Evolutionary conservation across 768 basidiomycete species (phyloP).

Genomic region (Naematelia aurantialba): DNA sequence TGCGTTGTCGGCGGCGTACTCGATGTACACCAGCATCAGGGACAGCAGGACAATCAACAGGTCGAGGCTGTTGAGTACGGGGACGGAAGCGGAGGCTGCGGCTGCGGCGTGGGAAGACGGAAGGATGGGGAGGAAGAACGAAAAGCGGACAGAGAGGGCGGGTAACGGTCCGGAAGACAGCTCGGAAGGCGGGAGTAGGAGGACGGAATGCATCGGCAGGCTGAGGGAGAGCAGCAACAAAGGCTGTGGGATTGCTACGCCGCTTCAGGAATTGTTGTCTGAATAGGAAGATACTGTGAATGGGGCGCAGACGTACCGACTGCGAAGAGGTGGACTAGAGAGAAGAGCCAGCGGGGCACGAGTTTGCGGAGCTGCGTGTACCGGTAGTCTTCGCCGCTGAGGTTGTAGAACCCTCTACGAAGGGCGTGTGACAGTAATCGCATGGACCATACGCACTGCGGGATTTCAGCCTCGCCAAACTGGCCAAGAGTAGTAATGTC

Average conservation of each 20-base stretch:
- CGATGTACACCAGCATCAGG: conserved; percentile 61
- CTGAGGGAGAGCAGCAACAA: conserved; percentile 67
- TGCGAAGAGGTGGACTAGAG: conserved; percentile 66
- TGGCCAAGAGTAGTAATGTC: conserved; percentile 52
- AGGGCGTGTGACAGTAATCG: conserved; percentile 77
- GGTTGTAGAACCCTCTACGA: conserved; percentile 74
- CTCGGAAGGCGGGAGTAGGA: conserved; percentile 44
- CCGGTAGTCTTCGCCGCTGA: conserved; percentile 65
- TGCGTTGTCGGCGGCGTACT: conserved; percentile 86
- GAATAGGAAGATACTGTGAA: not conserved
- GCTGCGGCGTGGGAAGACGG: conserved; percentile 9
- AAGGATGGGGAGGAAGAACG: conserved; percentile 16
- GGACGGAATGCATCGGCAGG: conserved; percentile 48
- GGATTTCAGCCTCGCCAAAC: conserved; percentile 12
- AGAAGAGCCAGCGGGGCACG: conserved; percentile 59
- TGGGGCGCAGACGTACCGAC: conserved; percentile 55
- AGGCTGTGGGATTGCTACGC: conserved; percentile 68
- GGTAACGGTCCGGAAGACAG: conserved; percentile 23
- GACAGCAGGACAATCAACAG: conserved; percentile 61
- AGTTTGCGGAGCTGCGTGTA: conserved; percentile 73
- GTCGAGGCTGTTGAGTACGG: conserved; percentile 63
- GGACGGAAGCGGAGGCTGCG: conserved; percentile 52
- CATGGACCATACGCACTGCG: conserved; percentile 30
- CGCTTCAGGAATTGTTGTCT: not conserved
- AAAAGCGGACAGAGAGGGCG: conserved; percentile 17